Evolutionary conservation across 331 rosid species (phyloP), one percentile per base, ranked within the genome.

Genomic region (Rosa hybrid): DNA sequence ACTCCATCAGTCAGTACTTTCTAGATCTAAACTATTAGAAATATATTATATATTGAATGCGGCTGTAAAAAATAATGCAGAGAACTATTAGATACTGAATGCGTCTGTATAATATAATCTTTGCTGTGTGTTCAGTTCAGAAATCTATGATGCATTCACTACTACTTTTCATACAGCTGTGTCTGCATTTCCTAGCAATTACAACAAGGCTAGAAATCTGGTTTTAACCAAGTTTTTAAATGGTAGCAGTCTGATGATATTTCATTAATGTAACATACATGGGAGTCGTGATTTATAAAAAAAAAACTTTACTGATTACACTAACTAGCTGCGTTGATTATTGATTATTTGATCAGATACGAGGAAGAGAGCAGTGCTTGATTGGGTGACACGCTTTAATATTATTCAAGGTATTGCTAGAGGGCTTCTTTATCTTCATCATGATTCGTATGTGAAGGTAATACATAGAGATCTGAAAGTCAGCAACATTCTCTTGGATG

Each of bases 301-400:
- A 5, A 17, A 8, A 21, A 21, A 12, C 21, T 14, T 34, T 30
- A 34, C 21, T 30, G 71, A 39, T 39, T 9, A 27, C 42, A 41
- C 48, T n/a, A 59, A 21, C 27, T 10, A 11, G 67, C 0, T 8
- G n/a, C 21, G 16, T 7, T 67, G 72, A 18, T 27, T 27, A 27
- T 27, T 27, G 30, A 27, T 14, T 60, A 23, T 60, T 11, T 60
- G 17, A 23, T 23, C 38, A 60, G 68, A 60, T 60, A 60, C 68
- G 1, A 60, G 68, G 12, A 60, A 23, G 68, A 60, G 39, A 60
- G 39, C 68, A 0, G 39, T 23, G 14, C 71, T 90, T 65, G 71
- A 79, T 30, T 90, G 93, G 93, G 45, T 67, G 27, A 90, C 81
- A 82, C 85, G 91, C 17, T 50, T 23, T 23, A 71, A 72, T 34